phyloP scores from a whole-genome alignment of 805 yeast genomes.

The Wickerhamiella occidentalis region DNA sequence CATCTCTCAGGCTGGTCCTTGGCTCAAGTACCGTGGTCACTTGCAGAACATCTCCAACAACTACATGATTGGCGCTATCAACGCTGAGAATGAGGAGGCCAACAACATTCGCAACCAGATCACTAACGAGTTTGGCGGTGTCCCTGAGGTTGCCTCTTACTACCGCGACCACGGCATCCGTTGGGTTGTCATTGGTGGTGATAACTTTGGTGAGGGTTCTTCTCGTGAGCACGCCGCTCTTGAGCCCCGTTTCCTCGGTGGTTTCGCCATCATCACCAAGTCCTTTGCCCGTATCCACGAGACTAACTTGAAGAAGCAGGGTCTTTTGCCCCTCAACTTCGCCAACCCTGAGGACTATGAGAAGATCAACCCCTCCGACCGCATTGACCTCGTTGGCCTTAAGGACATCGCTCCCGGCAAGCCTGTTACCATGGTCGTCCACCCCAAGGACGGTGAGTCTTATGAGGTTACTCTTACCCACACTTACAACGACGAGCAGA shows the following conservation, averaged over 20 bases:
- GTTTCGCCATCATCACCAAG: conserved; percentile 92
- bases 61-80: conserved; percentile 99
- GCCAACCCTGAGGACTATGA: conserved; percentile 83
- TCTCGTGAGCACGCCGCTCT: conserved; percentile 99
- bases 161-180: conserved; percentile 86
- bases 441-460: conserved; percentile 57
- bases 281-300: conserved; percentile 98
- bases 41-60: conserved; percentile 96
- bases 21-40: conserved; percentile 99
- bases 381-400: conserved; percentile 76
- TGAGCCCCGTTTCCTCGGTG: conserved; percentile 99
- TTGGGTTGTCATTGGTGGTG: conserved; percentile 98
- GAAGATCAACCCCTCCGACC: conserved; percentile 83
- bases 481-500: conserved; percentile 93
- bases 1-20: conserved; percentile 99
- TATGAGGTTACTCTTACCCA: conserved; percentile 91
- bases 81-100: conserved; percentile 91
- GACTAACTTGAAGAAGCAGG: conserved; percentile 99
- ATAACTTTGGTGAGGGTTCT: conserved; percentile 99
- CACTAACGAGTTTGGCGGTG: conserved; percentile 88
- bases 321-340: conserved; percentile 94
- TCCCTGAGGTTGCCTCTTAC: conserved; percentile 91
- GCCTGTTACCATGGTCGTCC: conserved; percentile 64
- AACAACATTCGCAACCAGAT: conserved; percentile 78
- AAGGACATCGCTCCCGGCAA: conserved; percentile 86